These are phyloP conservation scores for Aureobasidium sp. DNA, from an alignment of 2,329 filamentous ascomycete genomes.

Conservation along the genomic window DNA sequence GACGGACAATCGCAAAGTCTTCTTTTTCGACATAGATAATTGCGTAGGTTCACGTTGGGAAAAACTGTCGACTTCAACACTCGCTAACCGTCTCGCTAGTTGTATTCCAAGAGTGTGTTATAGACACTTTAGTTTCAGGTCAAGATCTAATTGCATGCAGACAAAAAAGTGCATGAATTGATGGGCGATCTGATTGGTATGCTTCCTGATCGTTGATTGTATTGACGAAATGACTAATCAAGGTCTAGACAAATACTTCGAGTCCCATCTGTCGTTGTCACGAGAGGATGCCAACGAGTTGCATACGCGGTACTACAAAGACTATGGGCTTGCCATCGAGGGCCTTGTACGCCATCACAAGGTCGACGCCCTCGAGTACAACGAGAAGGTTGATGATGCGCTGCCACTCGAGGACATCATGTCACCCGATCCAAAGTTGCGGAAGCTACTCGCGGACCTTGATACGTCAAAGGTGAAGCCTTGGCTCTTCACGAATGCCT, in stretches of 20 bases:
- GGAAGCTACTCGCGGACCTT: slow-evolving; percentile 70
- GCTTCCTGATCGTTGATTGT: slow-evolving; percentile 43
- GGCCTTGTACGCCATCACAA: slow-evolving; percentile 89
- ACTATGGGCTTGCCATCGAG: slow-evolving; percentile 95
- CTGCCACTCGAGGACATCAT: slow-evolving; percentile 81
- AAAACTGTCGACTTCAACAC: neutral
- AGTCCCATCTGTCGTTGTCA: slow-evolving; percentile 64
- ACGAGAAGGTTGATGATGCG: slow-evolving; percentile 88
- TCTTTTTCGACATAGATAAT: slow-evolving; percentile 95
- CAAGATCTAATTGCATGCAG: neutral
- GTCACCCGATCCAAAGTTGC: slow-evolving; percentile 67
- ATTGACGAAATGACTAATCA: neutral
- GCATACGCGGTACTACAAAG: slow-evolving; percentile 87
- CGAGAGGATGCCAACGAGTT: slow-evolving; percentile 75
- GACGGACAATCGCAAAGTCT: slow-evolving; percentile 44
- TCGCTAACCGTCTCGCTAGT: slow-evolving; percentile 32
- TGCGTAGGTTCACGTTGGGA: slow-evolving; percentile 52
- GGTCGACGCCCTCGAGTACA: slow-evolving; percentile 93
- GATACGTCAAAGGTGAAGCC: slow-evolving; percentile 76
- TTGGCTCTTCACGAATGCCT: slow-evolving; percentile 97
- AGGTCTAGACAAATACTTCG: slow-evolving; percentile 48
- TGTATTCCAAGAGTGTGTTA: slow-evolving; percentile 71
- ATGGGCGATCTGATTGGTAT: slow-evolving; percentile 78
- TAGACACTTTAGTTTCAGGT: neutral
- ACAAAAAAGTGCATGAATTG: slow-evolving; percentile 71